phyloP scores from a whole-genome alignment of 352 stramenopile genomes.

The Phytophthora ramorum region DNA sequence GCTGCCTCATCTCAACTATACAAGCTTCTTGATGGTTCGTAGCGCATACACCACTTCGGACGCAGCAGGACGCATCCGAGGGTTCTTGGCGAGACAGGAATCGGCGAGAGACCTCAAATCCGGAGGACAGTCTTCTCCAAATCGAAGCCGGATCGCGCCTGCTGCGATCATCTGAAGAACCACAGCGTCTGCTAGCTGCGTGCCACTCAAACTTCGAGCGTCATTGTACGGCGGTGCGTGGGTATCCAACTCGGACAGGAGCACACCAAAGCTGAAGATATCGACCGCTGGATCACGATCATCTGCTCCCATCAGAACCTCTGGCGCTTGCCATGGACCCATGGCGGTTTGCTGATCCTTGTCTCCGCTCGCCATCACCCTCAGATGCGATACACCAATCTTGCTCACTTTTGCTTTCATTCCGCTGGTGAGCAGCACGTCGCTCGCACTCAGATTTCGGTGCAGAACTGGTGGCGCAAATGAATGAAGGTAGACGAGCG shows the following conservation, averaged over 20 bases:
- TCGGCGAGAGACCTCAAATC: conserved; percentile 43
- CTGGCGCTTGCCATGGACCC: conserved; percentile 44
- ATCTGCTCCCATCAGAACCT: conserved; percentile 43
- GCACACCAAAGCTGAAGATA: conserved; percentile 48
- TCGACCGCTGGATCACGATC: conserved; percentile 40
- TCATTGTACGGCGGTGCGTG: conserved; percentile 50
- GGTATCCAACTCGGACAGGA: conserved; percentile 55
- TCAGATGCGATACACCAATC: conserved; percentile 23
- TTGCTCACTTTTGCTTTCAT: conserved; percentile 41
- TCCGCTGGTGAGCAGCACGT: conserved; percentile 47
- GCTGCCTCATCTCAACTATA: conserved; percentile 1
- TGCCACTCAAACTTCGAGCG: conserved; percentile 26
- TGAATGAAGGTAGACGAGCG: conserved; percentile 65
- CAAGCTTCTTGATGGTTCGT: conserved; percentile 44
- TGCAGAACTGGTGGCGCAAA: conserved; percentile 57
- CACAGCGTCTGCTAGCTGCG: conserved; percentile 37
- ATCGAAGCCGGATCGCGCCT: conserved; percentile 36
- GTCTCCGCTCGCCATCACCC: conserved; percentile 1
- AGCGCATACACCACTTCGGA: conserved; percentile 55
- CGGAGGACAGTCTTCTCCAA: conserved; percentile 38
- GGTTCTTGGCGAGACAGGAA: conserved; percentile 48
- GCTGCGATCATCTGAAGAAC: conserved; percentile 47
- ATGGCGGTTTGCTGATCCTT: conserved; percentile 21
- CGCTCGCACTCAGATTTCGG: conserved; percentile 60
- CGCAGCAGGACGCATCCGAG: conserved; percentile 45